Percentiles rank a stretch among this genome's conserved stretches.
Evolutionary conservation across 2,329 filamentous ascomycete genomes (phyloP).

Genomic region (Trichoderma endophyticum): DNA sequence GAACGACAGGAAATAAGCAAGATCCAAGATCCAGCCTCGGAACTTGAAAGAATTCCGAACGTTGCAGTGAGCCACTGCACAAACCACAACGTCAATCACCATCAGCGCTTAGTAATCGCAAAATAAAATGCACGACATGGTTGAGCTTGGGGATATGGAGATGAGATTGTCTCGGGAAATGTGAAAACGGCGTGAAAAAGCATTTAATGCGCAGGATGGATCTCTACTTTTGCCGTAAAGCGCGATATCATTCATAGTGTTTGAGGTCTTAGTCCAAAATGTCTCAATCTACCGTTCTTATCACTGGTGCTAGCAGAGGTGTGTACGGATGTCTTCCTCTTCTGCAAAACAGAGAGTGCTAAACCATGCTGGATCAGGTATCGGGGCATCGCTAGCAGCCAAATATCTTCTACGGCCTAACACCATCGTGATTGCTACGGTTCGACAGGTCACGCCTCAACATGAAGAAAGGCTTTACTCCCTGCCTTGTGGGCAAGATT

Average conservation of each 20-base stretch:
- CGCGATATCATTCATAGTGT: neutral
- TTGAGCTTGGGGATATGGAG: neutral
- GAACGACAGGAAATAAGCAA: neutral
- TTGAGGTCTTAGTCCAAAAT: neutral
- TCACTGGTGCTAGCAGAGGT: neutral
- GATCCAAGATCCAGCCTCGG: neutral
- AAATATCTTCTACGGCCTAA: neutral
- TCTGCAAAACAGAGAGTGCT: fast-evolving
- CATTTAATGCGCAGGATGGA: too few species aligned
- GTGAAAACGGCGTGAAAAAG: neutral
- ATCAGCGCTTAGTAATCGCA: neutral
- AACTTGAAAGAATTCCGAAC: neutral
- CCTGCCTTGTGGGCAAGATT: neutral
- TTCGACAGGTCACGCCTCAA: neutral
- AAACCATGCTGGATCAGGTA: neutral
- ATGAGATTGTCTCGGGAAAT: neutral
- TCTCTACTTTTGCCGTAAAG: neutral
- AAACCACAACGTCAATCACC: neutral
- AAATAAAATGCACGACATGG: neutral
- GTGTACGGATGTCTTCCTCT: neutral
- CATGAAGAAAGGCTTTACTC: neutral
- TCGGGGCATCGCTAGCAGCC: neutral
- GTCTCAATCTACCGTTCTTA: neutral
- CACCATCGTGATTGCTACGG: neutral
- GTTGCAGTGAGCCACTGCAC: neutral